phyloP scores from a whole-genome alignment of 495 filamentous ascomycete genomes.

The Parachaetomium inaequale region DNA sequence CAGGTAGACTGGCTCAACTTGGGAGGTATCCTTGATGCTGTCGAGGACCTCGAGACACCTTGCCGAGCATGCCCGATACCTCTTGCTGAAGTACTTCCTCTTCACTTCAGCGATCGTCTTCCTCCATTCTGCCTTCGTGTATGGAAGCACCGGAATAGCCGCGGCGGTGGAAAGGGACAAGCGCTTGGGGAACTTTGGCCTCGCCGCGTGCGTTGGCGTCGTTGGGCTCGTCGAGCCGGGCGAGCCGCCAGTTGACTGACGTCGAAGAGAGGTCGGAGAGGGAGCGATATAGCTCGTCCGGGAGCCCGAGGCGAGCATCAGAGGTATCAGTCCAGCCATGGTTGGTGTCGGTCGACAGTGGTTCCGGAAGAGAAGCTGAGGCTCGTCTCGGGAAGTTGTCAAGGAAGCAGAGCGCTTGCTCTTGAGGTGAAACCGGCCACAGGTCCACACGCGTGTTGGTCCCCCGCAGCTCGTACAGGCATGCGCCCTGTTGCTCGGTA shows the following conservation, averaged over 20 bases:
- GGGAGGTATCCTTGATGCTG: constrained; percentile 37
- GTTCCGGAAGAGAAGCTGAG: constrained; percentile 6
- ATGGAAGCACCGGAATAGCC: constrained; percentile 27
- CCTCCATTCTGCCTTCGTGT: constrained; percentile 41
- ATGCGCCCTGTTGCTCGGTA: constrained; percentile 18
- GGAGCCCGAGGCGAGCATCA: constrained; percentile 32
- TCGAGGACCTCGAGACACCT: constrained; percentile 47
- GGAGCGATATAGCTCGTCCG: constrained; percentile 24
- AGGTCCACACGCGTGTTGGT: not conserved
- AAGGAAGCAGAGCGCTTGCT: constrained; percentile 4
- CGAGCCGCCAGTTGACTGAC: constrained; percentile 1
- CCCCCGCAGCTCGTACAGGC: constrained; percentile 11
- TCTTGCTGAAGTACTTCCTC: constrained; percentile 41
- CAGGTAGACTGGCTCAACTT: constrained; percentile 46
- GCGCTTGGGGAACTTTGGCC: constrained; percentile 20
- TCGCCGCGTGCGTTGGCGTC: not conserved
- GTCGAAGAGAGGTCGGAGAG: constrained; percentile 10
- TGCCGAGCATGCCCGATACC: constrained; percentile 46
- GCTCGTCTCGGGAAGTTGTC: constrained; percentile 7
- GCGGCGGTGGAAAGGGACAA: constrained; percentile 22
- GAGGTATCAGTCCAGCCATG: constrained; percentile 27
- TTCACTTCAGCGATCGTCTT: constrained; percentile 45
- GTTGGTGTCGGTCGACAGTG: constrained; percentile 12
- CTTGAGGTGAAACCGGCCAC: constrained; percentile 12
- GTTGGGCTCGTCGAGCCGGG: constrained; percentile 11